phyloP scores from a whole-genome alignment of 1,284 basidiomycete species.

The Ceraceosorus guamensis region DNA sequence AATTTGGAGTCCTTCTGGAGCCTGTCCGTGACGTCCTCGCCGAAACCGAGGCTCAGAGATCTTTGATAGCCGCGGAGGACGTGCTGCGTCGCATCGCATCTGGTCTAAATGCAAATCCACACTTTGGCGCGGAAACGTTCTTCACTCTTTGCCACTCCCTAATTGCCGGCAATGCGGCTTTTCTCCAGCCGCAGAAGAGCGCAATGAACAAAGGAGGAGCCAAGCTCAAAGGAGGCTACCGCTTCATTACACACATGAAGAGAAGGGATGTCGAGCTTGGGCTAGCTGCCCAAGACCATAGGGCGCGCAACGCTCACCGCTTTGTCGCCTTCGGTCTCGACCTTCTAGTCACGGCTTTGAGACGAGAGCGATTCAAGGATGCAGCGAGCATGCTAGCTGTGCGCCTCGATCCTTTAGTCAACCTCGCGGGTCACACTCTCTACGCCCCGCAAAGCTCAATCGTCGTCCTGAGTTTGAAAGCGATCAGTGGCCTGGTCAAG shows the following conservation, averaged over 20 bases:
- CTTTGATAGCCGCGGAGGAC: slow-evolving; percentile 82
- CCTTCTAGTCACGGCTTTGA: slow-evolving; percentile 78
- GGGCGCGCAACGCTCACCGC: slow-evolving; percentile 58
- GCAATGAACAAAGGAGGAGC: slow-evolving; percentile 8
- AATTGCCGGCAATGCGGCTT: slow-evolving; percentile 80
- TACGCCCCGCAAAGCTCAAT: slow-evolving; percentile 77
- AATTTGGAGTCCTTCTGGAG: slow-evolving; percentile 68
- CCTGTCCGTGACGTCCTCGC: slow-evolving; percentile 81
- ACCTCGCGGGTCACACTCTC: slow-evolving; percentile 81
- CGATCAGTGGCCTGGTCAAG: slow-evolving; percentile 71
- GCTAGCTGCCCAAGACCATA: slow-evolving; percentile 38
- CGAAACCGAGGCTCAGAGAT: slow-evolving; percentile 71
- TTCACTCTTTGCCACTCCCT: slow-evolving; percentile 80
- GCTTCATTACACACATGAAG: slow-evolving; percentile 27
- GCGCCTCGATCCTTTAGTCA: slow-evolving; percentile 77
- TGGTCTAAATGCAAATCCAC: slow-evolving; percentile 75
- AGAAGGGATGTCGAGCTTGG: slow-evolving; percentile 36
- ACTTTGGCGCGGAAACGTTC: slow-evolving; percentile 65
- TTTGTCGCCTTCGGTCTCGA: slow-evolving; percentile 91
- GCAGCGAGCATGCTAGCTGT: slow-evolving; percentile 64
- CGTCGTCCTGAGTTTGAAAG: slow-evolving; percentile 71
- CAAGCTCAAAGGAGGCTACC: slow-evolving; percentile 11
- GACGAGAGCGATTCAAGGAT: slow-evolving; percentile 78
- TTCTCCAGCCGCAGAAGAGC: slow-evolving; percentile 49
- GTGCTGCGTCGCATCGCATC: slow-evolving; percentile 72